Base-by-base conservation (phyloP, 768 basidiomycete species). In the Coprinellus aureogranulatus region DNA sequence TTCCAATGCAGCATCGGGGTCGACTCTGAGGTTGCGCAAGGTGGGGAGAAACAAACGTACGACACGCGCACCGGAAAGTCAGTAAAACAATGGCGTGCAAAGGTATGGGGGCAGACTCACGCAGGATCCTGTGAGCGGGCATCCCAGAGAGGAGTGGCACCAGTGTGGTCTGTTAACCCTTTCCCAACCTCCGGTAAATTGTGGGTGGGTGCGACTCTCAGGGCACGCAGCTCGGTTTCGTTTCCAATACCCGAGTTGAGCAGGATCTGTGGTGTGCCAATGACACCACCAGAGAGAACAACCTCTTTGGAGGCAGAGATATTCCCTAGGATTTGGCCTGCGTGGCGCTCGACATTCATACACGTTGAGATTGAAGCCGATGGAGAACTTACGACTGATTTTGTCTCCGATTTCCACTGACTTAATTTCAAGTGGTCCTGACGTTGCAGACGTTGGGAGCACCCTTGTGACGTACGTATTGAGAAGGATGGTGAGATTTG, bases 271-370 rank as follows among this genome's bases (percentile, higher is more conserved):
- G 70, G 68, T 0, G 68, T 71, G 12, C 66, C 68, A 54, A 70
- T 65, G 11, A 64, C 61, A 5, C 72, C 72, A 11, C 68, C 70
- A 6, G 70, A 64, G 2, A 73, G 62, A 26, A 73, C 65, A 27
- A 73, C 57, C 40, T 71, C 71, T 22, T 67, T 69, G 0, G 42
- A 55, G 0, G 70, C 70, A 1, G 58, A 64, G 1, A 66, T 30
- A 26, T 22, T 23, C 9, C 50, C 18, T 20, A n/a, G 26, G 26
- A 18, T 8, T 30, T 27, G 12, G 10, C 28, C 6, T 14, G 12
- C 26, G 10, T 27, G 12, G 28, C 9, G 37, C 11, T 5, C 47
- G 26, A 48, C 10, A 48, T 5, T 48, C 4, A 6, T 4, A 20
- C 5, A 31, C n/a, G 48, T 18, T 30, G 20, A 16, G 12, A 27